Percentiles rank a stretch among this genome's conserved stretches.
phyloP scores from a whole-genome alignment of 768 basidiomycete species.

The Omphalotus guepiniiformis region DNA sequence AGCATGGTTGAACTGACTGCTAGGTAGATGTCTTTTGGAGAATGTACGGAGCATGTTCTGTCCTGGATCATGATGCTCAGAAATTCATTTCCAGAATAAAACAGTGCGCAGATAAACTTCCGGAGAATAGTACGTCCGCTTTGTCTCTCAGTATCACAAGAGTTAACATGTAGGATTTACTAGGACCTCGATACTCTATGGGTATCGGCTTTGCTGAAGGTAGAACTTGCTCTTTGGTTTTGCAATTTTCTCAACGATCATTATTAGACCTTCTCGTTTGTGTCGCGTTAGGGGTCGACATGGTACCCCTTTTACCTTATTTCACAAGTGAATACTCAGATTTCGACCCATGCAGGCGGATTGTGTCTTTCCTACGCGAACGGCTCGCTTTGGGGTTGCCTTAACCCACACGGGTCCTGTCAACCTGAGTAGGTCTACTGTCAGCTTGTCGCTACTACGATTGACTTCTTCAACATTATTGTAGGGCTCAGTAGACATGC shows the following conservation, averaged over 20 bases:
- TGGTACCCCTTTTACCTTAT: conserved; percentile 46
- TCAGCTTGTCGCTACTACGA: not conserved
- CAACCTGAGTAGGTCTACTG: conserved; percentile 60
- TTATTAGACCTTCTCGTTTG: conserved; percentile 83
- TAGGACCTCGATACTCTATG: conserved; percentile 90
- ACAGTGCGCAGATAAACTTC: conserved; percentile 76
- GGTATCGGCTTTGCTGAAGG: conserved; percentile 92
- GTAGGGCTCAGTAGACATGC: conserved; percentile 68
- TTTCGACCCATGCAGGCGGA: conserved; percentile 56
- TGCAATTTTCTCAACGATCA: not conserved
- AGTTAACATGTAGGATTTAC: not conserved
- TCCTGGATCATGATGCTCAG: not conserved
- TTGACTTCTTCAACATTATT: not conserved
- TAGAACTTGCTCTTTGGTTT: conserved; percentile 21
- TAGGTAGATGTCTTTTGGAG: conserved; percentile 74
- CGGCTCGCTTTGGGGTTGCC: conserved; percentile 88
- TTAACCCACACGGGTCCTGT: conserved; percentile 77
- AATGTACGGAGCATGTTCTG: conserved; percentile 47
- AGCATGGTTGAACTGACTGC: too few relatives aligned
- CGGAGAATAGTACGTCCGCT: conserved; percentile 63
- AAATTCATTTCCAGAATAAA: conserved; percentile 51
- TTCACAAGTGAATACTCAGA: not conserved
- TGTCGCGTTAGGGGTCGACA: conserved; percentile 88
- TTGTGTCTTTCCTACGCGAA: conserved; percentile 91
- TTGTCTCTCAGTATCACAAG: not conserved